Base-by-base conservation (phyloP, 257 asterid species). In the Oldenlandia corymbosa region DNA sequence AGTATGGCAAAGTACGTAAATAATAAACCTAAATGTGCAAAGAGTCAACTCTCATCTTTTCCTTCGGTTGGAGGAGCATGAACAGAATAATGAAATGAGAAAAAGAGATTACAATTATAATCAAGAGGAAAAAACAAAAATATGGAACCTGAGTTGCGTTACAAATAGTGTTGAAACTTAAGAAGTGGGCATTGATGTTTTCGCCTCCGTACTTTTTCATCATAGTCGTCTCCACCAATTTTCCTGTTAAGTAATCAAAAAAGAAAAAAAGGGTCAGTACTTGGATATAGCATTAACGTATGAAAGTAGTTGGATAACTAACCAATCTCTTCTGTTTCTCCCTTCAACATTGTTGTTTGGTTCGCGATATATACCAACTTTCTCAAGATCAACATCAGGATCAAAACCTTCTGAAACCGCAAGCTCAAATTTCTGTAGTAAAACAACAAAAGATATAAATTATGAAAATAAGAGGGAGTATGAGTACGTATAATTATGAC, bases 311-410 rank as follows among this genome's bases (percentile, higher is more conserved):
- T 24, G 30, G 34, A 45, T 54, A 68, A 81, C 94, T 73, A 57
- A 87, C 97, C 97, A 60, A 90, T 88, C 39, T 93, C 97, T 78
- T 93, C 99, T 24, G 97, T 93, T 83, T 93, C 99, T 64, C 97
- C 99, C 82, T 93, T 90, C 67, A 90, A 78, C 99, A 87, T 93
- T 9, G 99, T 93, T 49, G 99, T 93, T 80, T 93, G 99, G 78
- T 93, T 93, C 17, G 99, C 99, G 73, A 93, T n/a, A n/a, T n/a
- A n/a, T 84, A 68, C 99, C 99, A 74, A 79, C 74, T 87, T 87
- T 93, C 23, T 70, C 78, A 56, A 93, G 96, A 75, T 93, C 97
- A 47, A 24, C 62, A 73, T 84, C 96, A 14, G 97, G 97, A 78
- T 91, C 95, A 70, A 93, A 93, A 64, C 97, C 99, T 55, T 84